Conservation (phyloP, 768 basidiomycete genomes). For the Hortiboletus flavorubellus region DNA sequence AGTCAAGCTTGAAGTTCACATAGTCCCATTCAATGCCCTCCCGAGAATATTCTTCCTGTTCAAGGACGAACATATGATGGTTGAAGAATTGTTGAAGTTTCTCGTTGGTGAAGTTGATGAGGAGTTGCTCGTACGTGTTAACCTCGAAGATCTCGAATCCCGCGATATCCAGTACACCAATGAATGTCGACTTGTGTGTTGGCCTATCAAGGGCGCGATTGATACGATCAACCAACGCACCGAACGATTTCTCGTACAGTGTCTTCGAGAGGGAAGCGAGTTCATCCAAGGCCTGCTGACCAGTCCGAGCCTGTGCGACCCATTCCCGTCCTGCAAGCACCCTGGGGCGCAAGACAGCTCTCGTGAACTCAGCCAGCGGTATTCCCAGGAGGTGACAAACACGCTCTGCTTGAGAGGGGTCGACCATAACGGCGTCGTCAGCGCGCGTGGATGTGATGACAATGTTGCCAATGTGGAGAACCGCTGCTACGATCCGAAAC, state of each 20-base stretch:
- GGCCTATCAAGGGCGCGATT: conserved; percentile 94
- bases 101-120: conserved; percentile 99
- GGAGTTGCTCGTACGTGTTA: conserved; percentile 94
- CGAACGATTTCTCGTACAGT: conserved; percentile 96
- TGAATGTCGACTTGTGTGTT: conserved; percentile 88
- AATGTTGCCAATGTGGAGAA: conserved; percentile 96
- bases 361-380: conserved; percentile 81
- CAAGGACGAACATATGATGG: conserved; percentile 99
- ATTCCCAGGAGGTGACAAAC: conserved; percentile 92
- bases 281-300: conserved; percentile 91
- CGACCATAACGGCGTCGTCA: conserved; percentile 75
- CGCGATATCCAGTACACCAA: conserved; percentile 98
- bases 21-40: conserved; percentile 98
- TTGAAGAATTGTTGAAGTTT: conserved; percentile 98
- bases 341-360: conserved; percentile 83
- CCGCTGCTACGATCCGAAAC: conserved; percentile 90
- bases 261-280: conserved; percentile 90
- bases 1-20: conserved; percentile 94
- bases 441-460: conserved; percentile 71
- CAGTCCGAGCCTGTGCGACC: conserved; percentile 91
- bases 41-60: conserved; percentile 97
- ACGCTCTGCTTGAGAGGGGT: conserved; percentile 81
- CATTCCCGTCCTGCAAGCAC: conserved; percentile 95
- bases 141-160: conserved; percentile 97
- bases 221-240: conserved; percentile 89